Evolutionary conservation across 2,329 filamentous ascomycete genomes (phyloP).

Genomic region (Colletotrichum phormii): DNA sequence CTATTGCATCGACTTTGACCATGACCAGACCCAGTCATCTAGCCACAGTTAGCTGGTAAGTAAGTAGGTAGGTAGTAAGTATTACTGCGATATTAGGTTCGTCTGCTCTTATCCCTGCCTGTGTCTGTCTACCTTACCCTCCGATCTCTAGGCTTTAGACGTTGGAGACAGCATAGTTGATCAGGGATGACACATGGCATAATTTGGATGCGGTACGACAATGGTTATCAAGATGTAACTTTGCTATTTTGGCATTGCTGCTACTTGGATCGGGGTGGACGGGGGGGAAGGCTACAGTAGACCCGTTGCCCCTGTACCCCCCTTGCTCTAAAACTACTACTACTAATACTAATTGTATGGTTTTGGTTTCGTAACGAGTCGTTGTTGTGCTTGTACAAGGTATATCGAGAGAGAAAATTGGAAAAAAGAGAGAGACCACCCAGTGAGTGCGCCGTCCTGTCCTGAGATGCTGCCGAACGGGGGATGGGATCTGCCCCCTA

Average conservation of each 20-base stretch:
- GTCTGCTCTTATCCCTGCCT: too few species aligned
- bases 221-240: slow-evolving; percentile 9
- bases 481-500: background rate
- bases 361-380: slow-evolving; percentile 22
- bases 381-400: slow-evolving; percentile 28
- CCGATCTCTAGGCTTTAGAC: too few species aligned
- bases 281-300: background rate
- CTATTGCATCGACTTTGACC: too few species aligned
- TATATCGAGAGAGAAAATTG: background rate
- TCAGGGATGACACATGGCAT: too few species aligned
- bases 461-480: background rate
- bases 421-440: background rate
- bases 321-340: background rate
- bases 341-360: slow-evolving; percentile 16
- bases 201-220: background rate
- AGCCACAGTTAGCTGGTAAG: too few species aligned
- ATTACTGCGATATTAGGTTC: too few species aligned
- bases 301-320: background rate
- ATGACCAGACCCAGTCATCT: too few species aligned
- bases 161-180: background rate
- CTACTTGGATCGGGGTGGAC: background rate
- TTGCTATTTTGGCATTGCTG: slow-evolving; percentile 22
- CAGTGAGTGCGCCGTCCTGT: slow-evolving; percentile 1
- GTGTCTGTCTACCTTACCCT: too few species aligned
- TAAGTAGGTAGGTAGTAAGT: too few species aligned